phyloP scores from a whole-genome alignment of 306 rosid genomes.

The Senna siamea region DNA sequence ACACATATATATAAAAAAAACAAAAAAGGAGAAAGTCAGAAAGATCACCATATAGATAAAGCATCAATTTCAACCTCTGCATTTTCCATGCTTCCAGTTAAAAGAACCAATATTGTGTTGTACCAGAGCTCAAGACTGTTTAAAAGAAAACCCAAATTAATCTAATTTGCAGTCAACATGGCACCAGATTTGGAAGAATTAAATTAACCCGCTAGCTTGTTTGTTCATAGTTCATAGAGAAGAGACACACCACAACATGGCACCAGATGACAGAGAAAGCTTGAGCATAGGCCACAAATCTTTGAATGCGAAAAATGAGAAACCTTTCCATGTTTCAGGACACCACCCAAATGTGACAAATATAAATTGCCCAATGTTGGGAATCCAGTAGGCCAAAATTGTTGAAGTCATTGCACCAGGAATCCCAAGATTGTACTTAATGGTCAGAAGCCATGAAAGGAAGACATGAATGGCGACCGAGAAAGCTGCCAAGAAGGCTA shows the following conservation, averaged over 20 bases:
- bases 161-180: conserved; percentile 43
- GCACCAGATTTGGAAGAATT: no score
- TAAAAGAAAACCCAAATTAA: neutral
- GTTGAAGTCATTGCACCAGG: conserved; percentile 61
- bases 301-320: conserved; percentile 51
- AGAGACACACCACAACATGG: conserved; percentile 59
- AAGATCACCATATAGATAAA: conserved; percentile 57
- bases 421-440: conserved; percentile 45
- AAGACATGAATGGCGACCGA: conserved; percentile 42
- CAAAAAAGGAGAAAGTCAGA: neutral
- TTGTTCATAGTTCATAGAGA: no score
- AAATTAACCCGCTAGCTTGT: no score
- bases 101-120: conserved; percentile 53
- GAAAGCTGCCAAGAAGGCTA: conserved; percentile 49
- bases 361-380: conserved; percentile 54
- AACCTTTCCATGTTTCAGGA: conserved; percentile 55
- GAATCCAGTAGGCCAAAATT: conserved; percentile 48
- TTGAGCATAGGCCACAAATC: conserved; percentile 67
- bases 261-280: conserved; percentile 63
- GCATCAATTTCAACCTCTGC: conserved; percentile 62
- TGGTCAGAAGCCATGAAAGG: conserved; percentile 56
- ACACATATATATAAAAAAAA: no score
- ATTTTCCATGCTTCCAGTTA: conserved; percentile 53
- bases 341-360: conserved; percentile 63
- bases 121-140: conserved; percentile 66